Conservation (phyloP, 768 basidiomycete species). For the Naganishia onofrii region DNA sequence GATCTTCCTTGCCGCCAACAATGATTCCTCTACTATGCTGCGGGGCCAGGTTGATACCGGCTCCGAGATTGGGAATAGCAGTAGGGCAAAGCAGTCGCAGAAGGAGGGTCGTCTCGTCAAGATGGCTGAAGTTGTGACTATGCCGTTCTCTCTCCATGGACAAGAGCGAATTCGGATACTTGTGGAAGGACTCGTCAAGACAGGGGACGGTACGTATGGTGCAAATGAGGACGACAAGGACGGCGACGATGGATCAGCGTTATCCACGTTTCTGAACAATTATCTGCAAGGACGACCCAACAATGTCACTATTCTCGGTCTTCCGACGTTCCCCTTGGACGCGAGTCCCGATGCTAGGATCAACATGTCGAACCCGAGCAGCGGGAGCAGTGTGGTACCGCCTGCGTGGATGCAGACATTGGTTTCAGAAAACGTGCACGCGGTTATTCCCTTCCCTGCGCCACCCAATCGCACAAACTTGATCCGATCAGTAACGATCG, state of each 20-base stretch:
- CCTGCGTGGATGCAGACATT: slow-evolving; percentile 43
- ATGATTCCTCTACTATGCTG: background rate
- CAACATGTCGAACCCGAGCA: background rate
- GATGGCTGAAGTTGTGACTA: slow-evolving; percentile 49
- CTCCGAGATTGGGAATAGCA: slow-evolving; percentile 2
- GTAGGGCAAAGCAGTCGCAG: no score
- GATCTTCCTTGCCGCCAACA: slow-evolving; percentile 36
- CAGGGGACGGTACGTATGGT: background rate
- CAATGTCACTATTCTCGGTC: slow-evolving; percentile 43
- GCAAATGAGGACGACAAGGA: background rate
- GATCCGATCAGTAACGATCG: slow-evolving; percentile 47
- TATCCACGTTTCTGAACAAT: slow-evolving; percentile 45
- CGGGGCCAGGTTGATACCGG: background rate
- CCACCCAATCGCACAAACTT: slow-evolving; percentile 45
- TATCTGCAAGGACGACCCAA: slow-evolving; percentile 47
- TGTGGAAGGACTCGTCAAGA: slow-evolving; percentile 37
- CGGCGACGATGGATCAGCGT: slow-evolving; percentile 19
- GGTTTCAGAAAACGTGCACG: slow-evolving; percentile 33
- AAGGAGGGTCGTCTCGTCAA: background rate
- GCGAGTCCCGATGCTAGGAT: slow-evolving; percentile 17
- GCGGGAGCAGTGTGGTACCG: background rate
- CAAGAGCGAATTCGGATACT: slow-evolving; percentile 19
- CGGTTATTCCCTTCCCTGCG: slow-evolving; percentile 45
- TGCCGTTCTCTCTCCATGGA: slow-evolving; percentile 38
- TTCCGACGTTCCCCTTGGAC: slow-evolving; percentile 28